These are phyloP conservation scores for Penicillium sp. DNA, from an alignment of 2,329 filamentous ascomycete genomes.

Conservation along the genomic window DNA sequence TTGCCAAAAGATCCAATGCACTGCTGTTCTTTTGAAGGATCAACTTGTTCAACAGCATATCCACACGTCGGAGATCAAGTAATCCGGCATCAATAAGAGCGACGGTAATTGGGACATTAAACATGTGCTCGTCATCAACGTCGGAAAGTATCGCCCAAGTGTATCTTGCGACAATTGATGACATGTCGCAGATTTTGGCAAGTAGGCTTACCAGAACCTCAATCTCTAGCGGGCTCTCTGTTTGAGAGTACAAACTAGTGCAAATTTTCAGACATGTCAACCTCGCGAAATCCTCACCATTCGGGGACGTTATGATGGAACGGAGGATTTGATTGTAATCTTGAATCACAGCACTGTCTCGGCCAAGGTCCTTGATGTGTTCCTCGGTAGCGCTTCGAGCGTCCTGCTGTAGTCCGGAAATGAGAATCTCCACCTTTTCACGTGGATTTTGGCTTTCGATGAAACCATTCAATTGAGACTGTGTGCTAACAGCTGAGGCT, in stretches of 20 bases:
- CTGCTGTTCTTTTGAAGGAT: conserved; percentile 66
- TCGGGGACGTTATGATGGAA: conserved; percentile 50
- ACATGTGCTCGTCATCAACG: conserved; percentile 57
- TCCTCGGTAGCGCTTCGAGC: conserved; percentile 56
- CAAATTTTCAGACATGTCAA: conserved; percentile 55
- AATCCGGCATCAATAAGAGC: conserved; percentile 58
- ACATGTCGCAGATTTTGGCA: conserved; percentile 58
- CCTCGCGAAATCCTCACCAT: conserved; percentile 55
- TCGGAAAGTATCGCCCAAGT: conserved; percentile 47
- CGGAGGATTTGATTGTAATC: conserved; percentile 56
- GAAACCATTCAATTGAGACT: conserved; percentile 59
- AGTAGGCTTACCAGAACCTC: conserved; percentile 62
- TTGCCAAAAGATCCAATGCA: conserved; percentile 75
- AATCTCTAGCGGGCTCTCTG: conserved; percentile 54
- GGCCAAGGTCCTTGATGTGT: conserved; percentile 54
- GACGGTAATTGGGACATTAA: conserved; percentile 59
- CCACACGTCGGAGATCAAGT: conserved; percentile 62
- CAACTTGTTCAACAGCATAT: conserved; percentile 68
- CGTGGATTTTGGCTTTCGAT: conserved; percentile 51
- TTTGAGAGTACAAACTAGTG: conserved; percentile 53
- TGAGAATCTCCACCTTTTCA: conserved; percentile 52
- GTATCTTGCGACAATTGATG: conserved; percentile 53
- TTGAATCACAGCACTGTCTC: conserved; percentile 53
- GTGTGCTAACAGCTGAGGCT: conserved; percentile 33
- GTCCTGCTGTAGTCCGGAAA: conserved; percentile 55